Evolutionary conservation across 23 red algal genomes (phyloP), one percentile per base, ranked within the genome.

Genomic region (Agarophyton chilense): DNA sequence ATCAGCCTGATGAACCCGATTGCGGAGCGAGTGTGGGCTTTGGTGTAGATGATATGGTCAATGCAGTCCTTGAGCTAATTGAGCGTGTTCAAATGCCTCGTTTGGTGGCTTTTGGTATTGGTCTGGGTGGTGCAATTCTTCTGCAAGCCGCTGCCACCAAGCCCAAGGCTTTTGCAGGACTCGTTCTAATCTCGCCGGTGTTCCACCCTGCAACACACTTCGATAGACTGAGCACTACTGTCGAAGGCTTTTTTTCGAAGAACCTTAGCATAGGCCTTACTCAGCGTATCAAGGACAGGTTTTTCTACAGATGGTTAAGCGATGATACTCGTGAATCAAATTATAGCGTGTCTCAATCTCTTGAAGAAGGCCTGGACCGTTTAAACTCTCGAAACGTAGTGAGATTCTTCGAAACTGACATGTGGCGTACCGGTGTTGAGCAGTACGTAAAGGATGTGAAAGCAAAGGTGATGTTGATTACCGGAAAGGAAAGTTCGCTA

Each of bases 361-460:
- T 91, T 8, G 88, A 82, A 33, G 75, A 81, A 52, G 77, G 77
- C 10, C 32, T 91, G 26, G 88, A 91, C 52, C 88, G 88, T 25
- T 52, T 81, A 19, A 91, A 91, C 43, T 26, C 88, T 53, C 42
- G 49, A 38, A 91, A 91, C 52, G 52, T 91, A 21, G 25, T 50
- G 49, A 17, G 58, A 11, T 52, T 74, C 19, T 33, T 91, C 14
- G 56, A 57, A 47, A 75, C 60, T 18, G 88, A 91, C 50, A 72
- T 58, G 58, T 91, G 88, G 88, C 55, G 88, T 26, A 60, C 77
- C 42, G 88, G 65, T 40, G 77, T 82, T 38, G 55, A 50, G 24
- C 42, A 67, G 25, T 50, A 74, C 19, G 22, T 91, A 3, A 38
- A 43, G 9, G 51, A 91, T 31, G 46, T 91, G 0, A 81, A 81